Evolutionary conservation across 2,329 filamentous ascomycete species (phyloP).

Genomic region (Emergomyces africanus): DNA sequence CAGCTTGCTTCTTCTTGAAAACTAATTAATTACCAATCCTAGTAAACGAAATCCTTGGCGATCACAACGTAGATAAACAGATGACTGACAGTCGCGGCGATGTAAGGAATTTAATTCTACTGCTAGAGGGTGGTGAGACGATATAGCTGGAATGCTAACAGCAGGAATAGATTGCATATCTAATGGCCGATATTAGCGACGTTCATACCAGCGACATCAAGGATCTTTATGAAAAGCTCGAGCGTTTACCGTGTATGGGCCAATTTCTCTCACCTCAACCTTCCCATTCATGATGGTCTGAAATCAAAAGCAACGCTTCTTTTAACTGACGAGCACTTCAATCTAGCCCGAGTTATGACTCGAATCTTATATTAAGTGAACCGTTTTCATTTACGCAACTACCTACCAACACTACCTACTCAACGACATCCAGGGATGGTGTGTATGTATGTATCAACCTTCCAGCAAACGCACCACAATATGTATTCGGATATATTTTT

Average conservation of each 20-base stretch:
- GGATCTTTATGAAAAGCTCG: slow-evolving; percentile 69
- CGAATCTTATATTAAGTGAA: slow-evolving; percentile 29
- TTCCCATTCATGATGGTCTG: neutral
- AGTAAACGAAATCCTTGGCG: slow-evolving; percentile 89
- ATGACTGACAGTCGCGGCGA: slow-evolving; percentile 93
- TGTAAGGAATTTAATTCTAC: slow-evolving; percentile 33
- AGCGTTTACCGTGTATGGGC: slow-evolving; percentile 62
- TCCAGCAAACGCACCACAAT: neutral
- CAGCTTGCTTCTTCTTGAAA: neutral
- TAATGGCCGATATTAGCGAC: slow-evolving; percentile 94
- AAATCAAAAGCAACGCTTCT: neutral
- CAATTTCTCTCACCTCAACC: neutral
- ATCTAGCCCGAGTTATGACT: slow-evolving; percentile 34
- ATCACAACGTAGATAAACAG: slow-evolving; percentile 98
- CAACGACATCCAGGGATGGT: neutral
- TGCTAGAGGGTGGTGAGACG: neutral
- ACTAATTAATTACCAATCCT: slow-evolving; percentile 11
- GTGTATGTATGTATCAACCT: neutral
- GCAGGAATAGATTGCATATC: slow-evolving; percentile 57
- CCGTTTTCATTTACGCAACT: neutral
- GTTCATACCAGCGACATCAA: slow-evolving; percentile 72
- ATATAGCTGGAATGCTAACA: slow-evolving; percentile 4
- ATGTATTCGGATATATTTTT: neutral
- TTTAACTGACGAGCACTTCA: slow-evolving; percentile 7
- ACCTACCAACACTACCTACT: neutral